These are phyloP conservation scores for Podospora sp. DNA, from an alignment of 495 filamentous ascomycete genomes.

Conservation along the genomic window DNA sequence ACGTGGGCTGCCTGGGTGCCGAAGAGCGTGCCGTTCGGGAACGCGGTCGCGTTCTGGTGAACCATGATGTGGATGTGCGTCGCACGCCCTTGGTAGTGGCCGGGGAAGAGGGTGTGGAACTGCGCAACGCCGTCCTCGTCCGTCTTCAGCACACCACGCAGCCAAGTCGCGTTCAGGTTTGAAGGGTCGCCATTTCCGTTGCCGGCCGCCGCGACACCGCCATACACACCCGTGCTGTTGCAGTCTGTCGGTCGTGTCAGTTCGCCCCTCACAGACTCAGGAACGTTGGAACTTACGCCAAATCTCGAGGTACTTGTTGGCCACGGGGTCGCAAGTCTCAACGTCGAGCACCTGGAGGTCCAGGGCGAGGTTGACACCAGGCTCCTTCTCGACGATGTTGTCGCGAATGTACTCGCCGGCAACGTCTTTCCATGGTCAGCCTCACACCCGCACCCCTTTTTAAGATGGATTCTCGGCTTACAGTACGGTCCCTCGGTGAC, in stretches of 20 bases:
- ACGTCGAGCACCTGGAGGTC: slow-evolving; percentile 64
- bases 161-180: slow-evolving; percentile 54
- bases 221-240: slow-evolving; percentile 56
- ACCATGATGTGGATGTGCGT: slow-evolving; percentile 51
- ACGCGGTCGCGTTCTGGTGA: slow-evolving; percentile 46
- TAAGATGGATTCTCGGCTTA: slow-evolving; percentile 20
- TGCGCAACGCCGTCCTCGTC: slow-evolving; percentile 50
- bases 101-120: slow-evolving; percentile 58
- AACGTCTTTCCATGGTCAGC: slow-evolving; percentile 33
- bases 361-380: slow-evolving; percentile 58
- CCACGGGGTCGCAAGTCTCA: slow-evolving; percentile 59
- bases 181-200: slow-evolving; percentile 46
- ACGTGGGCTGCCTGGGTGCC: slow-evolving; percentile 52
- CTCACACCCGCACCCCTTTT: not conserved
- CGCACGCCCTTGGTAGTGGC: slow-evolving; percentile 55
- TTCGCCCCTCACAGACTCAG: slow-evolving; percentile 52
- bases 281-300: slow-evolving; percentile 48
- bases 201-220: slow-evolving; percentile 53
- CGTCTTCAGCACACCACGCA: slow-evolving; percentile 54
- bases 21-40: slow-evolving; percentile 48
- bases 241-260: slow-evolving; percentile 37
- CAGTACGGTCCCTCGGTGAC: slow-evolving; percentile 62
- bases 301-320: slow-evolving; percentile 60
- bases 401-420: slow-evolving; percentile 54
- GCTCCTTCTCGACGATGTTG: slow-evolving; percentile 57